A percentile compares a stretch with the other conserved stretches of the same genome.
These are phyloP conservation scores for Cordyceps cicadae DNA, from an alignment of 2,329 filamentous ascomycete species.

Conservation along the genomic window DNA sequence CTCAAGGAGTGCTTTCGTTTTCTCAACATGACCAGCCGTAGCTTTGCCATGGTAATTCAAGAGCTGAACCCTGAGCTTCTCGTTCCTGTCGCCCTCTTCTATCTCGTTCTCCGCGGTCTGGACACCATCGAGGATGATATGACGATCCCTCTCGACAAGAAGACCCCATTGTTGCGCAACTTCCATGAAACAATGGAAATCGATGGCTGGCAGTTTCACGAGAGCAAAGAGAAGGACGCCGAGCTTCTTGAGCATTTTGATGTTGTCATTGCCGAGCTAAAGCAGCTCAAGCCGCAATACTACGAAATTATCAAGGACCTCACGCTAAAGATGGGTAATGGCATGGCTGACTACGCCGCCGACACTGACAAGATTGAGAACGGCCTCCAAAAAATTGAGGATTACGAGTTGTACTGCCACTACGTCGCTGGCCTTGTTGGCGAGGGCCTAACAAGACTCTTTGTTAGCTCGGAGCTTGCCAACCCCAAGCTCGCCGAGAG, in stretches of 20 bases:
- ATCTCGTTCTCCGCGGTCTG: constrained; percentile 81
- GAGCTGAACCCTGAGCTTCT: constrained; percentile 93
- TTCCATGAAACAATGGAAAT: constrained; percentile 73
- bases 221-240: constrained; percentile 85
- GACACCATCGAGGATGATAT: constrained; percentile 99
- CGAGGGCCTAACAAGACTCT: constrained; percentile 82
- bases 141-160: constrained; percentile 71
- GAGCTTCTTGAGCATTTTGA: constrained; percentile 90
- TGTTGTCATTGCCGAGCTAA: constrained; percentile 75
- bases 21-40: constrained; percentile 81
- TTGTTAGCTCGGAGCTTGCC: constrained; percentile 77
- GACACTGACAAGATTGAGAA: constrained; percentile 74
- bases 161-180: constrained; percentile 75
- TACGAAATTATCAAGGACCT: constrained; percentile 85
- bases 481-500: constrained; percentile 76
- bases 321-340: constrained; percentile 89
- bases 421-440: constrained; percentile 98
- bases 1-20: constrained; percentile 79
- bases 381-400: constrained; percentile 72
- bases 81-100: constrained; percentile 83
- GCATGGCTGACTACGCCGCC: constrained; percentile 92
- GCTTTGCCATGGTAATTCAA: constrained; percentile 87
- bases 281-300: constrained; percentile 79
- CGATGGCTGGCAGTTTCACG: constrained; percentile 85
- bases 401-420: constrained; percentile 96